Percentiles rank a stretch among this genome's conserved stretches.
These are phyloP conservation scores for Aquilaria yunnanensis DNA, from an alignment of 345 rosid genomes.

Conservation along the genomic window DNA sequence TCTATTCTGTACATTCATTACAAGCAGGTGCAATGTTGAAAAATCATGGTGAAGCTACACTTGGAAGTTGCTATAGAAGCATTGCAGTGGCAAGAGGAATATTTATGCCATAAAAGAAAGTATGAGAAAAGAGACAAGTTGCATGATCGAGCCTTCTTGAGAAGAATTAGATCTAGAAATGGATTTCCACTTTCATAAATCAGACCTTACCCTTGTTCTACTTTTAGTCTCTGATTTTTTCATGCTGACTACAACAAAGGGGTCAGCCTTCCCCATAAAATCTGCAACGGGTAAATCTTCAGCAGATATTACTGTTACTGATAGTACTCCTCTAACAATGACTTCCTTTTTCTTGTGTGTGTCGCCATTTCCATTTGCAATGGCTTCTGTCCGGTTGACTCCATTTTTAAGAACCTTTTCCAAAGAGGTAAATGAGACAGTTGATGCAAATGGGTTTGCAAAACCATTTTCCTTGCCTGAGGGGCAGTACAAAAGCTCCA, in stretches of 20 bases:
- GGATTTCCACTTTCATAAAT: constrained; percentile 6
- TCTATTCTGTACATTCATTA: no score
- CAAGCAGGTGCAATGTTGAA: no score
- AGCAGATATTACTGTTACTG: constrained; percentile 87
- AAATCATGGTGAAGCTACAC: no score
- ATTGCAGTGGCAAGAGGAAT: neutral
- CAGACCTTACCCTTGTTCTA: constrained; percentile 65
- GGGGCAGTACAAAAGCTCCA: no score
- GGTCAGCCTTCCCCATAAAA: constrained; percentile 97
- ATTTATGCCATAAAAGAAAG: neutral
- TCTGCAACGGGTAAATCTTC: constrained; percentile 80
- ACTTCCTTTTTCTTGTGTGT: constrained; percentile 76
- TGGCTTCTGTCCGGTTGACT: no score
- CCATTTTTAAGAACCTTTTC: no score
- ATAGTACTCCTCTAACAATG: constrained; percentile 89
- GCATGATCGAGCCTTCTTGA: neutral
- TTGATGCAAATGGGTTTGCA: constrained; percentile 60
- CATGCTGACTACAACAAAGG: constrained; percentile 77
- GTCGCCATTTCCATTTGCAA: no score
- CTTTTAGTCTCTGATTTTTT: constrained; percentile 73
- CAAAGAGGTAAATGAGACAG: no score
- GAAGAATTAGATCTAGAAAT: neutral
- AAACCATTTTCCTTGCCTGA: constrained; percentile 61
- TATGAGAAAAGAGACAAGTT: no score
- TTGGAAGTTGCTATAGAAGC: neutral